A percentile compares a stretch with the other conserved stretches of the same genome.
Evolutionary conservation across 1,284 basidiomycete species (phyloP).

Genomic region (Austropuccinia psidii): DNA sequence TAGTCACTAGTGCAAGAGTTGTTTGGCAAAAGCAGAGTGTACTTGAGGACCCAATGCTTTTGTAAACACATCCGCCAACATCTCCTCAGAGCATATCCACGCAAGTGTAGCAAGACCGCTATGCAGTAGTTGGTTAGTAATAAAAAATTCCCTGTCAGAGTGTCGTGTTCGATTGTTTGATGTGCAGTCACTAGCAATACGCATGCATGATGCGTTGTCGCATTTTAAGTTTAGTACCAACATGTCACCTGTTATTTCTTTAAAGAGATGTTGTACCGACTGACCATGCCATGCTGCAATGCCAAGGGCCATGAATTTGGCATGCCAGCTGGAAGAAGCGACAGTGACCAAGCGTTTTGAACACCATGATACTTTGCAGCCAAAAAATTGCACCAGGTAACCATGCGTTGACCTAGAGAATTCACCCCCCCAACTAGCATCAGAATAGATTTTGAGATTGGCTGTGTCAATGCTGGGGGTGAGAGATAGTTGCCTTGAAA

Average conservation of each 20-base stretch:
- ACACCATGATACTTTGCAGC: not conserved
- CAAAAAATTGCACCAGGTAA: not conserved
- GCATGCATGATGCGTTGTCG: not conserved
- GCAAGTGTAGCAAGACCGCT: not conserved
- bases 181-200: not conserved
- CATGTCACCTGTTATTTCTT: not conserved
- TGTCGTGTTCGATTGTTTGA: not conserved
- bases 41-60: not conserved
- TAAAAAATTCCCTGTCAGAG: not conserved
- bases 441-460: not conserved
- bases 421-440: conserved; percentile 5
- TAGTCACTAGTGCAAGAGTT: too few relatives aligned
- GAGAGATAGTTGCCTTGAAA: not conserved
- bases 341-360: not conserved
- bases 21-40: too few relatives aligned
- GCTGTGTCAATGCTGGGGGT: not conserved
- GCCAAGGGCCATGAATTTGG: conserved; percentile 6
- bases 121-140: not conserved
- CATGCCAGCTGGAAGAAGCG: conserved; percentile 2
- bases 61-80: conserved; percentile 4
- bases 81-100: not conserved
- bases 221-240: not conserved
- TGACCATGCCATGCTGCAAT: not conserved
- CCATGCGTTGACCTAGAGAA: not conserved
- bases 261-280: not conserved